These are phyloP conservation scores for Gymnopilus junonius DNA, from an alignment of 768 basidiomycete genomes.

Conservation along the genomic window DNA sequence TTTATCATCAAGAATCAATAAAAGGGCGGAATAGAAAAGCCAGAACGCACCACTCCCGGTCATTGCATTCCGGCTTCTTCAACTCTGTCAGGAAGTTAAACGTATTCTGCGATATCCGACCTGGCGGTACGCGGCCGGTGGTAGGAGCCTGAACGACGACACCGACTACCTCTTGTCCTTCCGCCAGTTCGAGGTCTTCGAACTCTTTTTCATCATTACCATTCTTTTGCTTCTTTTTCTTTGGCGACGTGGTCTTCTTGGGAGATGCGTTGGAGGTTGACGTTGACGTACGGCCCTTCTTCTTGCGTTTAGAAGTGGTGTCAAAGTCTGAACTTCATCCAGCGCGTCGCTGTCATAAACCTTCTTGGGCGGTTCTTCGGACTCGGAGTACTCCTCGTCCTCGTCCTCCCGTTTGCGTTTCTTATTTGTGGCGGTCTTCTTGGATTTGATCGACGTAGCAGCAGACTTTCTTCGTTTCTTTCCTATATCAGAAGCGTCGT, in stretches of 20 bases:
- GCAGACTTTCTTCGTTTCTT: not conserved
- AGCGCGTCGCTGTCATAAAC: constrained; percentile 51
- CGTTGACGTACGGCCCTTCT: not conserved
- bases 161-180: constrained; percentile 76
- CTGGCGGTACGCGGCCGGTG: constrained; percentile 84
- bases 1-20: not conserved
- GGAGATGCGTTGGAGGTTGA: not conserved
- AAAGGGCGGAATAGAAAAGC: not conserved
- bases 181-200: constrained; percentile 34
- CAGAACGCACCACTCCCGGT: constrained; percentile 71
- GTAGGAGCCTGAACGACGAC: constrained; percentile 81
- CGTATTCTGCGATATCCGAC: constrained; percentile 85
- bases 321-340: constrained; percentile 39
- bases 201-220: constrained; percentile 36
- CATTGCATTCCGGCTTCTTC: constrained; percentile 77
- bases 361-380: constrained; percentile 4
- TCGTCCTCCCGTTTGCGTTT: constrained; percentile 4
- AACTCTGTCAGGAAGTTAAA: constrained; percentile 76
- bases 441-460: not conserved
- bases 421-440: not conserved
- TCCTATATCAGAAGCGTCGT: not conserved
- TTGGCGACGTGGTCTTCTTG: constrained; percentile 25
- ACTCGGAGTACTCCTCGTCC: constrained; percentile 1
- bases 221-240: constrained; percentile 35
- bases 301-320: constrained; percentile 29